phyloP scores from a whole-genome alignment of 768 basidiomycete genomes.

The Rubroboletus pulcherrimus region DNA sequence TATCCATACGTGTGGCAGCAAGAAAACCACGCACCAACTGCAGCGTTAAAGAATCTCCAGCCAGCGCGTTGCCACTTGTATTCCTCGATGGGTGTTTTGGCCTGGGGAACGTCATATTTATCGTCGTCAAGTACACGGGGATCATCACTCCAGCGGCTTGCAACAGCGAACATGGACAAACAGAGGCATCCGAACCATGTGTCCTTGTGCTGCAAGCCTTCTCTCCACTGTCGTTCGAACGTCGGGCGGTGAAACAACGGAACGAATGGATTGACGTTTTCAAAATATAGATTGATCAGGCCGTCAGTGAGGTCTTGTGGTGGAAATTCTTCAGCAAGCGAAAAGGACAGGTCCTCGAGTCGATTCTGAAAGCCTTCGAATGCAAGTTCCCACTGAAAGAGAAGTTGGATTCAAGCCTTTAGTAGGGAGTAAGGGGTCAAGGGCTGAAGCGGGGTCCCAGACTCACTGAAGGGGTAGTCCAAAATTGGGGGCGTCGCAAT shows the following conservation, averaged over 20 bases:
- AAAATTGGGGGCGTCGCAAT: constrained; percentile 46
- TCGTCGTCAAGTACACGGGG: constrained; percentile 47
- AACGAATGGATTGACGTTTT: constrained; percentile 51
- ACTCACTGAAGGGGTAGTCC: constrained; percentile 56
- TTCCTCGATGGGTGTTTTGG: constrained; percentile 26
- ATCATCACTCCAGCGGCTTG: constrained; percentile 63
- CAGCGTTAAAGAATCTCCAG: constrained; percentile 55
- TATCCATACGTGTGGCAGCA: not conserved
- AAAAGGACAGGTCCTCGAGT: constrained; percentile 25
- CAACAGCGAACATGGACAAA: constrained; percentile 64
- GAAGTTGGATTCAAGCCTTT: not conserved
- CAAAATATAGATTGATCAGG: constrained; percentile 70
- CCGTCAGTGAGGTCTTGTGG: constrained; percentile 52
- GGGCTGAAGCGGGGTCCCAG: not conserved
- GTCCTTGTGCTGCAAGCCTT: constrained; percentile 50
- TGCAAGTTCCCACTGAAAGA: constrained; percentile 52
- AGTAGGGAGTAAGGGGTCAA: not conserved
- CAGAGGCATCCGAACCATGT: constrained; percentile 60
- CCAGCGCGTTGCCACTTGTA: constrained; percentile 53
- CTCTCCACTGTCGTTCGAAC: constrained; percentile 59
- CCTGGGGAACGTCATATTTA: constrained; percentile 19
- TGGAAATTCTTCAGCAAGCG: constrained; percentile 51
- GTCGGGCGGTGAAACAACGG: constrained; percentile 72
- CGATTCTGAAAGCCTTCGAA: constrained; percentile 45
- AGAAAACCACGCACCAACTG: constrained; percentile 40